phyloP scores from a whole-genome alignment of 305 asterid species.

The Petunia hybrid region DNA sequence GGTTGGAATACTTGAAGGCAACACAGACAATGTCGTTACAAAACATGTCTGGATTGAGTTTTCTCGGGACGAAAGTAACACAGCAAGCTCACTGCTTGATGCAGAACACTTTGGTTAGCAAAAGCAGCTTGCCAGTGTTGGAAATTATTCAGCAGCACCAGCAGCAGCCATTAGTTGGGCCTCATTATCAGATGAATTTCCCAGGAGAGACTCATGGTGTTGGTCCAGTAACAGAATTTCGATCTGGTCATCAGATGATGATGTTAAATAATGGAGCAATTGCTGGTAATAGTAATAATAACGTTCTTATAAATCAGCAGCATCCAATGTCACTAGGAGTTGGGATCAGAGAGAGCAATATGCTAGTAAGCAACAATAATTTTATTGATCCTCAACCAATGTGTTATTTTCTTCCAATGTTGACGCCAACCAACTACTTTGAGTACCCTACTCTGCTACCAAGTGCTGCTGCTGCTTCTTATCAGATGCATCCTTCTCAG shows the following conservation, averaged over 20 bases:
- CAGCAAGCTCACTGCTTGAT: too few species aligned
- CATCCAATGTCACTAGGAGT: neutral
- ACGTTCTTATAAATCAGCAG: too few species aligned
- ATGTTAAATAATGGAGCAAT: too few species aligned
- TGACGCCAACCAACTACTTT: conserved; percentile 11
- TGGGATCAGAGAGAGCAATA: neutral
- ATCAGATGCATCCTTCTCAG: conserved; percentile 1
- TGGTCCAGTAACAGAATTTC: neutral
- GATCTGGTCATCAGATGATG: neutral
- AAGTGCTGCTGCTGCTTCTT: neutral
- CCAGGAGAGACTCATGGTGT: neutral
- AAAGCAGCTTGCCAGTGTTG: too few species aligned
- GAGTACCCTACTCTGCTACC: neutral
- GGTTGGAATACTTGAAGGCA: too few species aligned
- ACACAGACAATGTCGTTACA: too few species aligned
- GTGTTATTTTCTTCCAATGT: neutral
- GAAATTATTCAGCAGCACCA: too few species aligned
- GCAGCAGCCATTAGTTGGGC: neutral
- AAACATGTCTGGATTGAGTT: too few species aligned
- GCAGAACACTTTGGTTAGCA: too few species aligned
- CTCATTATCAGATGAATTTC: neutral
- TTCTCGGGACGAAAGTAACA: too few species aligned
- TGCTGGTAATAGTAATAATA: too few species aligned
- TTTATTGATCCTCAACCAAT: neutral
- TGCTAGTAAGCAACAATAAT: neutral